These are phyloP conservation scores for Rhodocollybia butyracea DNA, from an alignment of 768 basidiomycete genomes.

Conservation along the genomic window DNA sequence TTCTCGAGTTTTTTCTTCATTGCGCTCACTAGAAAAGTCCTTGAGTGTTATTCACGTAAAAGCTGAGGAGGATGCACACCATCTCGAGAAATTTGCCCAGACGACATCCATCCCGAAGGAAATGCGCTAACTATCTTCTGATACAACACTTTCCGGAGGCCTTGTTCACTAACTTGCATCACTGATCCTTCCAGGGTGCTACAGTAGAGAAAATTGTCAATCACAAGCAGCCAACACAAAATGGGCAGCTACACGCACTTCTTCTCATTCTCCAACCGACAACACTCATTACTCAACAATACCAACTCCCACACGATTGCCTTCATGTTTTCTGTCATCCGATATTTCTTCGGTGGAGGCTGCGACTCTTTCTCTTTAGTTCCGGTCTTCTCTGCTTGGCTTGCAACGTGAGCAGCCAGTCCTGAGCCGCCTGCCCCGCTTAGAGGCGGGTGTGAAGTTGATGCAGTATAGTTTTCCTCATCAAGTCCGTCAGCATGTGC, in stretches of 20 bases:
- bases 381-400: slow-evolving; percentile 19
- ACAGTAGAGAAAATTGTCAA: background rate
- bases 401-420: background rate
- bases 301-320: slow-evolving; percentile 76
- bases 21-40: slow-evolving; percentile 58
- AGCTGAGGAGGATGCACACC: slow-evolving; percentile 41
- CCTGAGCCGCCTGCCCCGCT: slow-evolving; percentile 12
- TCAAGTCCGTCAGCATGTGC: slow-evolving; percentile 1
- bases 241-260: slow-evolving; percentile 34
- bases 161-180: slow-evolving; percentile 77
- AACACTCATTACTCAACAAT: slow-evolving; percentile 78
- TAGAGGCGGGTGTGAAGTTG: slow-evolving; percentile 13
- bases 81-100: slow-evolving; percentile 84
- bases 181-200: slow-evolving; percentile 64
- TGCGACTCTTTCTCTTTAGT: slow-evolving; percentile 32
- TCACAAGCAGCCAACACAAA: too few relatives aligned
- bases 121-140: slow-evolving; percentile 84
- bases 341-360: slow-evolving; percentile 74
- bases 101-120: slow-evolving; percentile 82
- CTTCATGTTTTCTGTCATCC: slow-evolving; percentile 81
- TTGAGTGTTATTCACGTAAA: background rate
- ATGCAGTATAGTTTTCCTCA: background rate
- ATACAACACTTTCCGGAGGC: slow-evolving; percentile 74
- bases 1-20: slow-evolving; percentile 83
- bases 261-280: slow-evolving; percentile 60